Evolutionary conservation across 306 rosid genomes (phyloP), one percentile per base, ranked within the genome.

Genomic region (Trifolium subterraneum): DNA sequence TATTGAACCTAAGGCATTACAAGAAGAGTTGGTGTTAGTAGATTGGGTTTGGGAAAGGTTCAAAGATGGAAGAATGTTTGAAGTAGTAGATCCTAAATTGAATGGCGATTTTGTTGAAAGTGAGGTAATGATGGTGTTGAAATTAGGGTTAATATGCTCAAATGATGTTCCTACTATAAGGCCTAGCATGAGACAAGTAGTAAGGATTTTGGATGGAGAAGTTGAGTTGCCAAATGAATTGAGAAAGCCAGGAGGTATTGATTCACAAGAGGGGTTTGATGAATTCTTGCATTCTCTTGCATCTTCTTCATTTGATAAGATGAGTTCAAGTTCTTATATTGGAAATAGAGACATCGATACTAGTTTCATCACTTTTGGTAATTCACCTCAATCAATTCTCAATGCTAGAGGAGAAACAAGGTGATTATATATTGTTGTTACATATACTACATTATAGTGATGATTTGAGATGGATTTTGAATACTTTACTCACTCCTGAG

Each of bases 41-140:
- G 98, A 92, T 66, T 88, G 90, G 93, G 86, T 92, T 10, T 92
- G 96, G 96, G 92, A 87, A 2, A 85, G 50, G 58, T 88, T 72
- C 80, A 79, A 62, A 44, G 88, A 82, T 22, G 92, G 90, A 13
- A 81, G 38, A 25, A 2, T 80, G 0, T 72, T 88, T 42, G 91
- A 87, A 6, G 87, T 80, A 27, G 87, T 92, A 45, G 98, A 92
- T 18, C 79, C 65, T 3, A 86, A 81, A 70, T 58, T 92, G 7
- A 48, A 66, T 20, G 94, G 90, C 3, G 13, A 71, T n/a, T 92
- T 44, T 64, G 73, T 80, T 31, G 86, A 68, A 64, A 68, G 1
- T 4, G 92, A 90, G 79, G 84, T 82, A 3, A 27, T 71, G 66
- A 41, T 81, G 84, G 87, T 90, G 65, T 31, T 90, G 84, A 88